Base-by-base conservation (phyloP, 352 stramenopile species). In the Hyaloperonospora arabidopsidis region DNA sequence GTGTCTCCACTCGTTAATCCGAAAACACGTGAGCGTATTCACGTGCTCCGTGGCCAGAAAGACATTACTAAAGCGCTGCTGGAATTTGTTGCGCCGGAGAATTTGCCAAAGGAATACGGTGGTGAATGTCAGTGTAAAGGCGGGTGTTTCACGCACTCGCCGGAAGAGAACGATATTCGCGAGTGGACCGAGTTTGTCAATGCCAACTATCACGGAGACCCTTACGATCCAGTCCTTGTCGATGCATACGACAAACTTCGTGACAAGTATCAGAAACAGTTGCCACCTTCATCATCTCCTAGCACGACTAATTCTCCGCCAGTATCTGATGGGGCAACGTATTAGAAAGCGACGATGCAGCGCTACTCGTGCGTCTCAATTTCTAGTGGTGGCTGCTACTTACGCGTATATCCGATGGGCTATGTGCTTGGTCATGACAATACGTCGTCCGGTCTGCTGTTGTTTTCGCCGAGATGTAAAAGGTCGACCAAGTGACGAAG, bases 401-500 rank as follows among this genome's bases (percentile, higher is more conserved):
- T 39, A 48, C 38, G 29, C 44, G 44, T 17, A 45, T 17, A 32
- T 14, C 38, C 22, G 43, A 52, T 59, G 41, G 14, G 36, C 28
- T 32, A 55, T 39, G 50, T 25, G 28, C 17, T 55, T 63, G 32
- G 53, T 45, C 52, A 63, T 29, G 51, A 29, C 14, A 49, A 39
- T 38, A 44, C n/a, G 19, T 54, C 5, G 23, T 61, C 57, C 57
- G 49, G 35, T 5, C 11, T 56, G 25, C 25, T 57, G 52, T 64
- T 49, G 39, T 58, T 68, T 25, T 74, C 59, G 22, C 68, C 53
- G 17, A 84, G 57, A 36, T 85, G 72, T 25, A 66, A 48, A 15
- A 86, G 57, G 43, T 86, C 73, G 12, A 84, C 49, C 23, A 95
- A 69, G 38, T 95, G 79, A 8, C 84, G 77, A 21, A 94, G 70